Base-by-base conservation (phyloP, 768 basidiomycete genomes). In the Steccherinum ochraceum region DNA sequence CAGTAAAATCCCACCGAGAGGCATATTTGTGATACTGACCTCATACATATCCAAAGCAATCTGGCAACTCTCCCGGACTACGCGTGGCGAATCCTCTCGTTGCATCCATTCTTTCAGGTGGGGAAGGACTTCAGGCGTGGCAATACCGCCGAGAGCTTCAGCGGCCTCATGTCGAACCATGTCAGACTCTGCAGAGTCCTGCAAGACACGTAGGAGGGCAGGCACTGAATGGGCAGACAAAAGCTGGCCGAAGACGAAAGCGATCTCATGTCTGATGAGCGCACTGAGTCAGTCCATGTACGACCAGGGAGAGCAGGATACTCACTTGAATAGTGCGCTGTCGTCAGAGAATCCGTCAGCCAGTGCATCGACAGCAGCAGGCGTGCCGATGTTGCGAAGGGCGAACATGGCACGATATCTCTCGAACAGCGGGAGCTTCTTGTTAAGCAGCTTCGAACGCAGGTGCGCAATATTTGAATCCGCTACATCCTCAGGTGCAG, bases 101-200 rank as follows among this genome's bases (percentile, higher is more conserved):
- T 67, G 68, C 74, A 87, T 82, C 84, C 92, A 96, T 64, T 93
- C 88, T 57, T 83, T 81, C 30, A 99, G 71, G 56, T 93, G 78
- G 1, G 88, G 85, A 26, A 97, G 74, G 3, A 96, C 93, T 49
- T 95, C 93, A 0, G 91, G 89, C 2, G 87, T 92, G 23, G 86
- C 94, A 51, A 99, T 98, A 3, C 95, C 92, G n/a, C 96, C 96
- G 0, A 99, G 78, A 5, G 96, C 96, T 67, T 99, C 96, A 3
- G 96, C 96, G 21, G 95, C 96, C 67, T 99, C 96, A 59, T 99
- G 96, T 25, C 96, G 81, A 10, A 99, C 96, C 95, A 99, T 98
- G 51, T 93, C 92, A 11, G 85, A 85, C 67, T 98, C 96, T 1
- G 70, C 63, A 1, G 65, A 50, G 56, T 93, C 71, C 56, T 80